Conservation (phyloP, 2,329 filamentous ascomycete genomes). For the Hypoxylon rubiginosum region DNA sequence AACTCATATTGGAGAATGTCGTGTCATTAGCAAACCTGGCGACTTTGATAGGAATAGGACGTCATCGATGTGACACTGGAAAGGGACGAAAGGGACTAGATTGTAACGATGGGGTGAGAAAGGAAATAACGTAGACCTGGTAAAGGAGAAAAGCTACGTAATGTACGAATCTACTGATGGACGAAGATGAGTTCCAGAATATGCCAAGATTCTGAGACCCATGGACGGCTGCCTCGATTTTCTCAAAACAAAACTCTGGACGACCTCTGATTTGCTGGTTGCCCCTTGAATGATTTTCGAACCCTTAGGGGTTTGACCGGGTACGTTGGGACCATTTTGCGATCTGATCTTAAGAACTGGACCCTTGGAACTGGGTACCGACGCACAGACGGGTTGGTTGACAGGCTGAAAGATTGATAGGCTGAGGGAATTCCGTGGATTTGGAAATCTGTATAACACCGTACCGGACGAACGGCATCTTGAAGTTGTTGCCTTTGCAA, state of each 20-base stretch:
- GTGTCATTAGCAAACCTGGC: slow-evolving; percentile 31
- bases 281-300: slow-evolving; percentile 38
- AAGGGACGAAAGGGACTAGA: slow-evolving; percentile 16
- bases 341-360: slow-evolving; percentile 38
- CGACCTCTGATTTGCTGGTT: slow-evolving; percentile 36
- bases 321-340: slow-evolving; percentile 36
- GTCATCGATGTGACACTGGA: slow-evolving; percentile 39
- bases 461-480: background rate
- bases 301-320: slow-evolving; percentile 38
- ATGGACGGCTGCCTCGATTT: slow-evolving; percentile 40
- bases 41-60: slow-evolving; percentile 20
- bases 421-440: slow-evolving; percentile 7
- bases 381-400: slow-evolving; percentile 35
- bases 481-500: slow-evolving; percentile 9
- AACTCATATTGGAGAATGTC: slow-evolving; percentile 13
- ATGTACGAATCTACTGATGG: slow-evolving; percentile 31
- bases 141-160: slow-evolving; percentile 42
- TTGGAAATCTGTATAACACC: slow-evolving; percentile 11
- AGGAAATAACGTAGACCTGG: slow-evolving; percentile 42
- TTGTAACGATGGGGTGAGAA: slow-evolving; percentile 36
- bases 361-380: slow-evolving; percentile 34
- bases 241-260: slow-evolving; percentile 36
- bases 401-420: slow-evolving; percentile 22
- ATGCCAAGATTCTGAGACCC: slow-evolving; percentile 42
- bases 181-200: slow-evolving; percentile 42